These are phyloP conservation scores for Rutstroemia sp. DNA, from an alignment of 2,329 filamentous ascomycete species.

Conservation along the genomic window DNA sequence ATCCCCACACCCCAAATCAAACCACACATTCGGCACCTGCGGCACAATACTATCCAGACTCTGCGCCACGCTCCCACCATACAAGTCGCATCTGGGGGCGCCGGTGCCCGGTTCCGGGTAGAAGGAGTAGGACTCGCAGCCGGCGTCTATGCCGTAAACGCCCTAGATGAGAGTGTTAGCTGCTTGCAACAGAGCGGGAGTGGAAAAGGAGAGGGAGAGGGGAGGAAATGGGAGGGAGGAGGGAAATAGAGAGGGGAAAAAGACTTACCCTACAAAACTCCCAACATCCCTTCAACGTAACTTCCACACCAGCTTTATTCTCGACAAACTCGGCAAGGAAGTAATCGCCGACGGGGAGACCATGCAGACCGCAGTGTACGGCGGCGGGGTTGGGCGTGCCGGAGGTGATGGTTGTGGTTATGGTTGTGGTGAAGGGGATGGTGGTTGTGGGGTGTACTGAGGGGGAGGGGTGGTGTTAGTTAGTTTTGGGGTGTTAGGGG, in stretches of 20 bases:
- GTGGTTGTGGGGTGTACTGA: constrained; percentile 18
- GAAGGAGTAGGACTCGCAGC: constrained; percentile 20
- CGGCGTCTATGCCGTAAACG: constrained; percentile 9
- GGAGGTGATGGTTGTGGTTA: constrained; percentile 25
- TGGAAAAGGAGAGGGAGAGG: neutral
- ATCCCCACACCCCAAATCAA: constrained; percentile 23
- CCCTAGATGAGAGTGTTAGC: no score
- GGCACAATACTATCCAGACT: constrained; percentile 17
- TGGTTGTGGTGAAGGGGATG: constrained; percentile 26
- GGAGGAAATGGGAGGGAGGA: no score
- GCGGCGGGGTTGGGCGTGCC: constrained; percentile 27
- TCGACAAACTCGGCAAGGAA: constrained; percentile 35
- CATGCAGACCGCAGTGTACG: constrained; percentile 35
- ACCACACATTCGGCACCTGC: constrained; percentile 20
- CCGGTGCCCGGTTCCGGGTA: constrained; percentile 15
- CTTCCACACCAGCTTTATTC: constrained; percentile 28
- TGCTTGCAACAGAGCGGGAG: no score
- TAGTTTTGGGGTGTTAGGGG: constrained; percentile 22
- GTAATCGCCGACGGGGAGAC: constrained; percentile 30
- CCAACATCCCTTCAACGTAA: constrained; percentile 36
- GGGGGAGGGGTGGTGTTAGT: constrained; percentile 20
- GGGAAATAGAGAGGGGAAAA: no score
- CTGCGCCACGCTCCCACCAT: constrained; percentile 20
- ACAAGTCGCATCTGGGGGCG: constrained; percentile 21
- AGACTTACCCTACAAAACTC: constrained; percentile 32